Conservation (phyloP, 306 rosid species). For the Canavalia gladiata region DNA sequence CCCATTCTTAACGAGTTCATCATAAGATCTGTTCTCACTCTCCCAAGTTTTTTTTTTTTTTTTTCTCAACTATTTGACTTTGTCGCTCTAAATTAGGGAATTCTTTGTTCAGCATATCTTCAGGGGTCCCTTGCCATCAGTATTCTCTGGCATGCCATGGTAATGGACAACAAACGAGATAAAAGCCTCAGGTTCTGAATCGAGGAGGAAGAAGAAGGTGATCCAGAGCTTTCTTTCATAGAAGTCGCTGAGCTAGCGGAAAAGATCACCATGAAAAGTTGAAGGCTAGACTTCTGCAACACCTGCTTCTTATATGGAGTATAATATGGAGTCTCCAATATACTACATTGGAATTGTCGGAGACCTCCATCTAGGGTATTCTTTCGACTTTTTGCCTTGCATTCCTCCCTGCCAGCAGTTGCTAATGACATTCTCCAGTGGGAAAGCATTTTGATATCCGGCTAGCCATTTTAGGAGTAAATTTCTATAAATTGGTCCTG, state of each 20-base stretch:
- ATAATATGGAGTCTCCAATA: constrained; percentile 59
- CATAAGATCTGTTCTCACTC: constrained; percentile 47
- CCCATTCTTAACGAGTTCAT: constrained; percentile 49
- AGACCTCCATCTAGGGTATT: constrained; percentile 55
- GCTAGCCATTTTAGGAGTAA: no score
- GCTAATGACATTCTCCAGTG: no score
- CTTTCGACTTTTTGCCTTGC: no score
- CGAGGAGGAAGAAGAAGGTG: constrained; percentile 62
- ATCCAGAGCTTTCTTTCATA: constrained; percentile 57
- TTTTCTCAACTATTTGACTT: constrained; percentile 42
- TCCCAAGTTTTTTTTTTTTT: constrained; percentile 35
- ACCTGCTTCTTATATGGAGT: constrained; percentile 64
- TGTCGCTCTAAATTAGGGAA: constrained; percentile 53
- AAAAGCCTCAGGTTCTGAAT: constrained; percentile 63
- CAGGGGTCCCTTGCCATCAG: constrained; percentile 47
- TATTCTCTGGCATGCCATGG: constrained; percentile 47
- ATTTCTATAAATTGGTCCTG: no score
- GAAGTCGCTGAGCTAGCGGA: constrained; percentile 65
- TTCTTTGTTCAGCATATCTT: constrained; percentile 54
- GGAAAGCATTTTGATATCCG: no score
- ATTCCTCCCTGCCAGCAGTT: no score
- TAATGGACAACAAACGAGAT: constrained; percentile 40
- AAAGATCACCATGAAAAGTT: constrained; percentile 54
- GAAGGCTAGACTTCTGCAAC: constrained; percentile 49
- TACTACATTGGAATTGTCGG: constrained; percentile 51